A percentile compares a stretch with the other conserved stretches of the same genome.
Conservation (phyloP, 805 yeast genomes). For the Candida berthetii region DNA sequence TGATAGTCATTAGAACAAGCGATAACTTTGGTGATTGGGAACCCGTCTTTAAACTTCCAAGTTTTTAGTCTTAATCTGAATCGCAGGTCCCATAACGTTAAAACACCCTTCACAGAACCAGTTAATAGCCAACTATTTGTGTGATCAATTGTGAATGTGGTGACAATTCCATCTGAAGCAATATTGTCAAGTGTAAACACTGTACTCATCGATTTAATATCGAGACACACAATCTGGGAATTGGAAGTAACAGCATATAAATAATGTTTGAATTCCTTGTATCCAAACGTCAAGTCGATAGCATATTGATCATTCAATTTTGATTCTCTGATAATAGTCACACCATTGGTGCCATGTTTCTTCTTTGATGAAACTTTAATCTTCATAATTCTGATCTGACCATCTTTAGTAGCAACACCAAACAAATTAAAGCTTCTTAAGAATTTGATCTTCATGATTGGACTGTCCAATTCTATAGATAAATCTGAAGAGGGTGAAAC, state of each 20-base stretch:
- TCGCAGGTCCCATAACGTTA: conserved; percentile 79
- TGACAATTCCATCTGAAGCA: conserved; percentile 58
- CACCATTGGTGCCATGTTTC: conserved; percentile 7
- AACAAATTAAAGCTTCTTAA: conserved; percentile 51
- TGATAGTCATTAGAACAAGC: conserved; percentile 35
- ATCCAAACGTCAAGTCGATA: conserved; percentile 34
- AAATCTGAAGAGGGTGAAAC: conserved; percentile 44
- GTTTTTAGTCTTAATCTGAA: conserved; percentile 54
- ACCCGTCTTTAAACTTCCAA: conserved; percentile 49
- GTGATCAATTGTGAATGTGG: conserved; percentile 51
- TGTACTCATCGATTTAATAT: conserved; percentile 49
- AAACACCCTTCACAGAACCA: conserved; percentile 70
- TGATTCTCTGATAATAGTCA: conserved; percentile 33
- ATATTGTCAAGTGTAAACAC: conserved; percentile 43
- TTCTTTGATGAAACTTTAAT: conserved; percentile 23
- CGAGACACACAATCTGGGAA: conserved; percentile 45
- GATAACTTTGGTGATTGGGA: conserved; percentile 42
- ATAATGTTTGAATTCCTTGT: conserved; percentile 29
- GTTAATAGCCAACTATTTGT: conserved; percentile 56
- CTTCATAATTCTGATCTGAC: conserved; percentile 27
- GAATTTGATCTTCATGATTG: conserved; percentile 44
- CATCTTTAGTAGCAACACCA: conserved; percentile 41
- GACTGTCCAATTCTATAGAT: conserved; percentile 39
- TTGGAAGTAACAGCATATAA: conserved; percentile 47
- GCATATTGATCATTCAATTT: conserved; percentile 37